Conservation (phyloP, 75 land plant species). For the Isoetes taiwanensis region DNA sequence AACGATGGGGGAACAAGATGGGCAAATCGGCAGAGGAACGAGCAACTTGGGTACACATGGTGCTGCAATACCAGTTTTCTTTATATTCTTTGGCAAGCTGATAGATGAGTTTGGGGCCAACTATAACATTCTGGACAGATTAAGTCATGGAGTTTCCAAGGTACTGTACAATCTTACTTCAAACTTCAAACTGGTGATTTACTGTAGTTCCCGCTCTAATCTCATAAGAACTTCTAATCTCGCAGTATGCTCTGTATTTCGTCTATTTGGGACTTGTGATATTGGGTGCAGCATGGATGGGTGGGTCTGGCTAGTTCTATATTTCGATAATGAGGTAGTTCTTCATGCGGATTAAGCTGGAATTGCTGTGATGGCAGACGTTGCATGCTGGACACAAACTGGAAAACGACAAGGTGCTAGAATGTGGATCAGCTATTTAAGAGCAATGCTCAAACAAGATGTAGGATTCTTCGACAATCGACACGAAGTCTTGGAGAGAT, state of each 20-base stretch:
- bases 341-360: no score
- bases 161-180: no score
- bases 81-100: slow-evolving; percentile 88
- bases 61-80: slow-evolving; percentile 90
- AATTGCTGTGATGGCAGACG: no score
- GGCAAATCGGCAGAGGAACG: no score
- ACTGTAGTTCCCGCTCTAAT: no score
- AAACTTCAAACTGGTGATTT: no score
- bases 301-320: slow-evolving; percentile 18
- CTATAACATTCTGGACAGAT: slow-evolving; percentile 54
- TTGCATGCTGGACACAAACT: slow-evolving; percentile 56
- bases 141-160: slow-evolving; percentile 69
- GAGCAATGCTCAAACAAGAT: slow-evolving; percentile 52
- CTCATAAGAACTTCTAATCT: no score
- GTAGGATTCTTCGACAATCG: slow-evolving; percentile 44
- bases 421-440: slow-evolving; percentile 36
- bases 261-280: slow-evolving; percentile 20
- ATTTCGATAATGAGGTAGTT: no score
- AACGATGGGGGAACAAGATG: no score
- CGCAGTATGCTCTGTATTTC: slow-evolving; percentile 32
- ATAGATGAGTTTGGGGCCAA: slow-evolving; percentile 73
- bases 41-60: no score
- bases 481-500: slow-evolving; percentile 24
- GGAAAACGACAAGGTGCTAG: slow-evolving; percentile 49
- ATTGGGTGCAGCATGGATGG: slow-evolving; percentile 26